Evolutionary conservation across 2,329 filamentous ascomycete species (phyloP), one percentile per base, ranked within the genome.

Genomic region (Fusarium metavorans): DNA sequence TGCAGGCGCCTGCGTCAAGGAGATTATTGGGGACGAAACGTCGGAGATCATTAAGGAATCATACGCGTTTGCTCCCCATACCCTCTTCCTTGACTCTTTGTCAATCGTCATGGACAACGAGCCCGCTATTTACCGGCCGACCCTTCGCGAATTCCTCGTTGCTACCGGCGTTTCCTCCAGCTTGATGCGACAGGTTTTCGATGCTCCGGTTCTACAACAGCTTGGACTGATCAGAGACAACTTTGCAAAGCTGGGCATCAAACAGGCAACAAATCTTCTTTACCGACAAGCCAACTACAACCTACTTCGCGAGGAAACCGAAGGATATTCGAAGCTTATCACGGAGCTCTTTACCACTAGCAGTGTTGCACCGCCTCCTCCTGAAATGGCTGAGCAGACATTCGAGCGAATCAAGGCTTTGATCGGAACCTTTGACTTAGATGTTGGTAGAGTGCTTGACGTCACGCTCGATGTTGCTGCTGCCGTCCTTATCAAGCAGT

Each of bases 281-380:
- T 99, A 99, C 82, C 93, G 95, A 70, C 97, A 98, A 83, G 95
- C 96, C 16, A 98, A 98, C 82, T 98, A 98, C 86, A 99, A 99
- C 79, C 86, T 99, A 9, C 87, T 99, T 23, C 92, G 97, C 52
- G 97, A 99, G 84, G 97, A 99, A 83, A 95, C 95, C 0, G 97
- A 99, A 84, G 97, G 97, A 45, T 99, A 98, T 81, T 95, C 97
- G 0, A 99, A 99, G 82, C 90, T 99, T 56, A 92, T 98, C 70
- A 98, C 96, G 0, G 97, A 99, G 82, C 92, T 98, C 35, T 99
- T 98, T 83, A 96, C 95, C 9, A 97, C 94, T 1, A 94, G 93
- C 78, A 92, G 92, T 76, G 91, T 90, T 71, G 91, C 93, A 64
- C 91, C 92, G 25, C 92, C 93, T n/a, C 91, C 91, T 3, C 90